phyloP scores from a whole-genome alignment of 1,284 basidiomycete species.

The Austroboletus novae-zelandiae region DNA sequence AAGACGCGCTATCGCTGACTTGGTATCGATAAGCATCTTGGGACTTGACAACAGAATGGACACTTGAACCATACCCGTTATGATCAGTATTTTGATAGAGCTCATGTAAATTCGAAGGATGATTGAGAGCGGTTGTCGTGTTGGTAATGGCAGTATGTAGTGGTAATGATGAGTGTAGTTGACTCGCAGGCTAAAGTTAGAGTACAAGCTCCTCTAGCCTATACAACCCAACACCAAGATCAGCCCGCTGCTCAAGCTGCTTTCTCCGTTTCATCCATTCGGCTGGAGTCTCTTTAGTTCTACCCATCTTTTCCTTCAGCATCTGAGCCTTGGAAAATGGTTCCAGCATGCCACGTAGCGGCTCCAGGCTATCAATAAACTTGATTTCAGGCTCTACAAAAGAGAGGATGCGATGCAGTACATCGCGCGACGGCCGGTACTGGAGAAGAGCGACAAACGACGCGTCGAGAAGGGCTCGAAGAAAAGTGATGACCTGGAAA shows the following conservation, averaged over 20 bases:
- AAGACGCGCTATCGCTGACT: constrained; percentile 72
- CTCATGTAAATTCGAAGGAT: constrained; percentile 11
- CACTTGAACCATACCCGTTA: constrained; percentile 22
- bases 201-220: constrained; percentile 67
- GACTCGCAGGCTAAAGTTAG: constrained; percentile 25
- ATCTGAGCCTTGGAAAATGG: constrained; percentile 55
- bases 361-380: constrained; percentile 47
- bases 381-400: constrained; percentile 54
- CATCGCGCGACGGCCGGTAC: constrained; percentile 50
- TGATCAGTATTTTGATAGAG: constrained; percentile 21
- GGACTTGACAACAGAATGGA: not conserved
- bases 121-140: not conserved
- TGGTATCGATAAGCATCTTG: constrained; percentile 9
- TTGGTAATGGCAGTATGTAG: not conserved
- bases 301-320: constrained; percentile 41
- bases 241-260: constrained; percentile 48
- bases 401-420: constrained; percentile 48
- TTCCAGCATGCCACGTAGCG: constrained; percentile 58
- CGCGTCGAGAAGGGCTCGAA: constrained; percentile 64
- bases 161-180: not conserved
- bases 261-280: constrained; percentile 62
- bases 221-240: constrained; percentile 60
- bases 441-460: constrained; percentile 64
- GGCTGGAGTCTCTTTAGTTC: constrained; percentile 32
- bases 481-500: constrained; percentile 52